Conservation (phyloP, 768 basidiomycete species). For the Lyophyllum shimeji region DNA sequence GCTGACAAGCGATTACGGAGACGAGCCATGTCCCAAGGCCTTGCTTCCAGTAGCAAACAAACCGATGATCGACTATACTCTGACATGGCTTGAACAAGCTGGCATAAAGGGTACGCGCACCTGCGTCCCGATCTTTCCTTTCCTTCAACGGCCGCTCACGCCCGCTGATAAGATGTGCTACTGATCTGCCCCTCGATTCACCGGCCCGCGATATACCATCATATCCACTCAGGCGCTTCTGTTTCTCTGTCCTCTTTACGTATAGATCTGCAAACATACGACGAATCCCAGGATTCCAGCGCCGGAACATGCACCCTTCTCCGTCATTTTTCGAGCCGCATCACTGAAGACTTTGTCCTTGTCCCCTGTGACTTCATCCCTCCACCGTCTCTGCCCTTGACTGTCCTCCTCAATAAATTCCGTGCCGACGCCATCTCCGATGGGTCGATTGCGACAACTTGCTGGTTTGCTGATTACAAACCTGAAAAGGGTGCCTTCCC, state of each 20-base stretch:
- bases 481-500: constrained; percentile 54
- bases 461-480: constrained; percentile 56
- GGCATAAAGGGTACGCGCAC: constrained; percentile 68
- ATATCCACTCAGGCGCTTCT: constrained; percentile 69
- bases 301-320: constrained; percentile 76
- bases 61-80: constrained; percentile 80
- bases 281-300: constrained; percentile 65
- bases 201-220: constrained; percentile 74
- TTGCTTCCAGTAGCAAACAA: constrained; percentile 85
- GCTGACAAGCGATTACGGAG: constrained; percentile 75
- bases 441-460: constrained; percentile 62
- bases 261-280: constrained; percentile 80
- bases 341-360: constrained; percentile 83
- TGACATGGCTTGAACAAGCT: constrained; percentile 86
- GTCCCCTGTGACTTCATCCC: constrained; percentile 92
- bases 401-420: constrained; percentile 76
- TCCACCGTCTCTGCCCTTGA: constrained; percentile 69
- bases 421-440: constrained; percentile 67
- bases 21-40: constrained; percentile 83
- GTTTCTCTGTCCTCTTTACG: constrained; percentile 63
- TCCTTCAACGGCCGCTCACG: constrained; percentile 16
- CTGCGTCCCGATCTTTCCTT: not conserved
- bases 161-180: constrained; percentile 63
- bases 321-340: constrained; percentile 72
- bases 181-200: constrained; percentile 83